A percentile compares a stretch with the other conserved stretches of the same genome.
Evolutionary conservation across 495 filamentous ascomycete species (phyloP).

Genomic region (Penicillium canescens): DNA sequence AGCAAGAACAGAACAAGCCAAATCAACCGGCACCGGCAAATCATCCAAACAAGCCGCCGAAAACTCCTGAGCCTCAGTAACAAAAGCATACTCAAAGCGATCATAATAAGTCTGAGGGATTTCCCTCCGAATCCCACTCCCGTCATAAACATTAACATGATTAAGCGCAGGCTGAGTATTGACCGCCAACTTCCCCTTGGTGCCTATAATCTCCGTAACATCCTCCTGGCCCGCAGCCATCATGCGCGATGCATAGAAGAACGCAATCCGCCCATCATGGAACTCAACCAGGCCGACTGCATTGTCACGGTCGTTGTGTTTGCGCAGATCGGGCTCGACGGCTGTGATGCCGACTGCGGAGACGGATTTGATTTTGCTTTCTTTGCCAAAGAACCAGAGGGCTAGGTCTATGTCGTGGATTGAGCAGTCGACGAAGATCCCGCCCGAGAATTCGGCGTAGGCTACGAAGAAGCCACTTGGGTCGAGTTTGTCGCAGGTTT

Average conservation of each 20-base stretch:
- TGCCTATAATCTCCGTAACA: conserved; percentile 64
- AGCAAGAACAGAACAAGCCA: conserved; percentile 56
- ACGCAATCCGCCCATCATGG: conserved; percentile 59
- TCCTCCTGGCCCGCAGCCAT: conserved; percentile 67
- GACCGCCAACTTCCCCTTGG: conserved; percentile 58
- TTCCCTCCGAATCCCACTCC: conserved; percentile 51
- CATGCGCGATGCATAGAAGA: conserved; percentile 61
- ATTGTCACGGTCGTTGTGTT: conserved; percentile 63
- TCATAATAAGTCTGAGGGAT: conserved; percentile 60
- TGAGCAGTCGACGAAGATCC: conserved; percentile 62
- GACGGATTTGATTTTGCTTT: conserved; percentile 50
- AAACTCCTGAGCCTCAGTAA: conserved; percentile 63
- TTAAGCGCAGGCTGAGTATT: conserved; percentile 54
- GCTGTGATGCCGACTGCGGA: conserved; percentile 57
- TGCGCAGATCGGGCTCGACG: conserved; percentile 58
- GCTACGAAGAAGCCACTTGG: conserved; percentile 56
- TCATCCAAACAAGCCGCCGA: conserved; percentile 54
- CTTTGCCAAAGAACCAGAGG: conserved; percentile 57
- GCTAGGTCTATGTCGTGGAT: conserved; percentile 61
- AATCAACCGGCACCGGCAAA: conserved; percentile 50
- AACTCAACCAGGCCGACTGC: conserved; percentile 66
- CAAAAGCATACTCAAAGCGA: conserved; percentile 63
- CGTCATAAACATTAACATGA: conserved; percentile 53
- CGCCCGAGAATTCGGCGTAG: conserved; percentile 56
- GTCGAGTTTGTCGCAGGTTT: conserved; percentile 60